Evolutionary conservation across 768 basidiomycete genomes (phyloP), one percentile per base, ranked within the genome.

Genomic region (Sistotremastrum suecicum): DNA sequence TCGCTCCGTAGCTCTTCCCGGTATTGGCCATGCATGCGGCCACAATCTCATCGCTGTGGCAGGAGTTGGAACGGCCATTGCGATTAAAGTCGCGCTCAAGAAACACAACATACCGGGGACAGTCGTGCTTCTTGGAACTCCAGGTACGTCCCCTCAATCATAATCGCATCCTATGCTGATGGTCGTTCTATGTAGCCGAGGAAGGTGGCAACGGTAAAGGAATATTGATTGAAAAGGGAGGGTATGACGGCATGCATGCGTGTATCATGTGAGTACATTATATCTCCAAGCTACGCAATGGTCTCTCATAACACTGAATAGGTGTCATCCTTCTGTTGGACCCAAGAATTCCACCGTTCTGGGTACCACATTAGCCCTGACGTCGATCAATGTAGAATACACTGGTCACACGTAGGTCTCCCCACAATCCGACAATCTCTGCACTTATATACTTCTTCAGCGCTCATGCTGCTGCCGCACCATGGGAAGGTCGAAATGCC

Each of bases 401-500:
- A 74, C 74, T 51, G 86, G 86, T 3, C 81, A 76, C 50, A 69
- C 76, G 86, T 85, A 53, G 50, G 74, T 64, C 8, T 42, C 30
- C 44, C 33, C 45, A 4, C 34, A 34, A 30, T 32, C 41, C 40
- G 45, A 49, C 37, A 28, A 42, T 34, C 39, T 45, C 37, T 43
- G 45, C 44, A 48, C 49, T 33, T 36, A 43, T 37, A 28, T 46
- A 51, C 31, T 51, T n/a, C 32, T 29, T 8, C 31, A 86, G 81
- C 39, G 83, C 84, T 4, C 85, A 87, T 53, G 85, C 85, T 10
- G 80, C 78, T n/a, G 72, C 70, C 34, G 74, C 82, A 7, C 87
- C 87, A 3, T 90, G 88, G 83, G 84, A 91, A 60, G 88, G 82
- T 28, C 73, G 72, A 37, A 91, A 91, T 55, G 86, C 88, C 8